A percentile compares a stretch with the other conserved stretches of the same genome.
These are phyloP conservation scores for Lipomyces oligophaga DNA, from an alignment of 805 yeast genomes.

Conservation along the genomic window DNA sequence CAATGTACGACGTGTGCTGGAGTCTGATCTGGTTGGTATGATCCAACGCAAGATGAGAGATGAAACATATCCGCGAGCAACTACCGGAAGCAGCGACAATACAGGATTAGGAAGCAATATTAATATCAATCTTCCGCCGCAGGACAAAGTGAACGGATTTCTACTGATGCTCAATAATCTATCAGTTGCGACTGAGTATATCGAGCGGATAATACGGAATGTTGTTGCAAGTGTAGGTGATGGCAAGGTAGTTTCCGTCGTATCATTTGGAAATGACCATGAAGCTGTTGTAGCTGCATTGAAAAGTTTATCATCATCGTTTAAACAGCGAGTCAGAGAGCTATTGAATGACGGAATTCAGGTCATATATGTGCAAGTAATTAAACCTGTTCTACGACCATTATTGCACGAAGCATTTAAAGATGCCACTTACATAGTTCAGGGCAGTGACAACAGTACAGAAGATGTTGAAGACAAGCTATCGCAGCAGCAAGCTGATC, in stretches of 20 bases:
- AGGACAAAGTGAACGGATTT: slow-evolving; percentile 40
- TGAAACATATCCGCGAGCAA: slow-evolving; percentile 39
- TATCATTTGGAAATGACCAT: slow-evolving; percentile 33
- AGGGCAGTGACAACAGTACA: slow-evolving; percentile 22
- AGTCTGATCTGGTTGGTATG: slow-evolving; percentile 60
- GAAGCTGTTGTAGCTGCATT: slow-evolving; percentile 26
- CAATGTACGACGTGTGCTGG: slow-evolving; percentile 56
- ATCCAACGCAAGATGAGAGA: slow-evolving; percentile 47
- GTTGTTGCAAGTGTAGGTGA: slow-evolving; percentile 27
- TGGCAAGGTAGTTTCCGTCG: slow-evolving; percentile 22
- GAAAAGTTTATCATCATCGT: slow-evolving; percentile 33
- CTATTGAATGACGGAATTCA: slow-evolving; percentile 46
- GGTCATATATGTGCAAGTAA: slow-evolving; percentile 40
- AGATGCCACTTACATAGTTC: slow-evolving; percentile 41
- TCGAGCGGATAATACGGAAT: slow-evolving; percentile 50
- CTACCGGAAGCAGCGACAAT: slow-evolving; percentile 10
- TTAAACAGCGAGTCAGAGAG: slow-evolving; percentile 38
- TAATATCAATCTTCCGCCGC: slow-evolving; percentile 15
- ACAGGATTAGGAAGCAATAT: background rate
- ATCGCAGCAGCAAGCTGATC: slow-evolving; percentile 25
- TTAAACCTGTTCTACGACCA: slow-evolving; percentile 39
- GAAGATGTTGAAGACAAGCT: slow-evolving; percentile 25
- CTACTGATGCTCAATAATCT: slow-evolving; percentile 70
- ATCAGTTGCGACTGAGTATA: slow-evolving; percentile 57
- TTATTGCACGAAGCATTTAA: slow-evolving; percentile 41